Percentiles rank a stretch among this genome's conserved stretches.
Conservation (phyloP, 352 stramenopile species). For the Phytophthora lateralis region DNA sequence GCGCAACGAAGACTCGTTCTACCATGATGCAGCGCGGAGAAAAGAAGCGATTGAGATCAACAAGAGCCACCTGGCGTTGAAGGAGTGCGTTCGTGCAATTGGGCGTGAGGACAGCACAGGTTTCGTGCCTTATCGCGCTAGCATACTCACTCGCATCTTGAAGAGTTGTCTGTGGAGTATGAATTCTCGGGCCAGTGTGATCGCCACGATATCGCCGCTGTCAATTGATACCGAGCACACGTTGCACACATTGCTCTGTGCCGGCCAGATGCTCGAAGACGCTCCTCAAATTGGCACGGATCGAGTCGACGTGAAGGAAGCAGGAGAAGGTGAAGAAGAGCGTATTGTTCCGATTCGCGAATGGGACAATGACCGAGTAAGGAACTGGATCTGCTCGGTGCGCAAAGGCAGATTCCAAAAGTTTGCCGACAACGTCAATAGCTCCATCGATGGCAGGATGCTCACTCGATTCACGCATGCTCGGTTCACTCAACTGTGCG, state of each 20-base stretch:
- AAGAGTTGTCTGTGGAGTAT: constrained; percentile 73
- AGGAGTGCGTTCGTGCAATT: constrained; percentile 82
- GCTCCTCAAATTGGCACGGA: constrained; percentile 55
- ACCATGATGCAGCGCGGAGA: constrained; percentile 70
- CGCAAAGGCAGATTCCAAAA: constrained; percentile 58
- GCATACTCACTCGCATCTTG: constrained; percentile 76
- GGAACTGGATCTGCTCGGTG: constrained; percentile 55
- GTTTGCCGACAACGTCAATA: constrained; percentile 53
- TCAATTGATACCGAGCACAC: constrained; percentile 82
- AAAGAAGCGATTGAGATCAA: constrained; percentile 88
- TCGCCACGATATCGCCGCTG: constrained; percentile 81
- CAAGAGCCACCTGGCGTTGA: constrained; percentile 80
- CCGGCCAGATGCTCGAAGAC: constrained; percentile 74
- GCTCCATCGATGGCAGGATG: constrained; percentile 60
- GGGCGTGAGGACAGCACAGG: constrained; percentile 56
- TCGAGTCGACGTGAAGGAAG: constrained; percentile 55
- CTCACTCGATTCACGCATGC: constrained; percentile 63
- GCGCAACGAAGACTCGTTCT: constrained; percentile 79
- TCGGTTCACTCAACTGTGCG: constrained; percentile 72
- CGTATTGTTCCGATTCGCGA: constrained; percentile 50
- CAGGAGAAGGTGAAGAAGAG: constrained; percentile 39
- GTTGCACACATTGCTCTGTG: constrained; percentile 74
- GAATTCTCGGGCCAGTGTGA: constrained; percentile 68
- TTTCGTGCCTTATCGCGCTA: constrained; percentile 74
- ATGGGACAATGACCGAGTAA: constrained; percentile 63